A percentile compares a stretch with the other conserved stretches of the same genome.
Conservation (phyloP, 352 stramenopile genomes). For the Phytophthora pisi region DNA sequence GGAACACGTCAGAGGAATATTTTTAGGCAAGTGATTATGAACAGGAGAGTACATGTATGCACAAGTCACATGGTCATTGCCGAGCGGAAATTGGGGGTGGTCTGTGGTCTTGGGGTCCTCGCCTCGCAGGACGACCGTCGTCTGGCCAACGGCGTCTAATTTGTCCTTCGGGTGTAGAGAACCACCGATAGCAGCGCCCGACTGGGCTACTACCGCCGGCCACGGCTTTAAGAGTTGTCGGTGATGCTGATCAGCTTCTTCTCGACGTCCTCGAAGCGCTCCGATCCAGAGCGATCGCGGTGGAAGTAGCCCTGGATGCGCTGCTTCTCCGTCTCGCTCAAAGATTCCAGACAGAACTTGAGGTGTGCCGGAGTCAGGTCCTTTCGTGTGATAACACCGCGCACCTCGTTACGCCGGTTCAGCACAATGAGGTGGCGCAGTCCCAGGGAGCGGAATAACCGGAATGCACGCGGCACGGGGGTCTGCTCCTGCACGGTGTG, state of each 20-base stretch:
- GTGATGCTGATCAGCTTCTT: slow-evolving; percentile 82
- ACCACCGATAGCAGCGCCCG: slow-evolving; percentile 27
- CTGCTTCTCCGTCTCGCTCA: slow-evolving; percentile 84
- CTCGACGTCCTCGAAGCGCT: slow-evolving; percentile 86
- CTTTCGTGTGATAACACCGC: slow-evolving; percentile 87
- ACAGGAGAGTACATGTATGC: slow-evolving; percentile 9
- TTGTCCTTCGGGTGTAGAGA: slow-evolving; percentile 4
- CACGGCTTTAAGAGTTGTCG: slow-evolving; percentile 77
- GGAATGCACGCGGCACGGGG: slow-evolving; percentile 95
- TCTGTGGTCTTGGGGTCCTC: slow-evolving; percentile 39
- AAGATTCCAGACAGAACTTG: slow-evolving; percentile 75
- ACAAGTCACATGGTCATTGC: slow-evolving; percentile 37
- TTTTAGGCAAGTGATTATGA: slow-evolving; percentile 22
- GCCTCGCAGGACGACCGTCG: slow-evolving; percentile 1
- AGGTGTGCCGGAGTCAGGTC: slow-evolving; percentile 86
- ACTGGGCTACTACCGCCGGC: slow-evolving; percentile 27
- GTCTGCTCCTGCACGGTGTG: slow-evolving; percentile 96
- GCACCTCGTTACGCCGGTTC: slow-evolving; percentile 91
- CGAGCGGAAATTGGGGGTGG: slow-evolving; percentile 23
- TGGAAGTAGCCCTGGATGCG: slow-evolving; percentile 88
- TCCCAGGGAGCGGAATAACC: slow-evolving; percentile 97
- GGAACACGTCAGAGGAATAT: slow-evolving; percentile 24
- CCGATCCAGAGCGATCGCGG: slow-evolving; percentile 63
- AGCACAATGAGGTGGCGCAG: slow-evolving; percentile 95
- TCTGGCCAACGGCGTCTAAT: slow-evolving; percentile 3